These are phyloP conservation scores for Leccinum boreale DNA, from an alignment of 768 basidiomycete genomes.

Conservation along the genomic window DNA sequence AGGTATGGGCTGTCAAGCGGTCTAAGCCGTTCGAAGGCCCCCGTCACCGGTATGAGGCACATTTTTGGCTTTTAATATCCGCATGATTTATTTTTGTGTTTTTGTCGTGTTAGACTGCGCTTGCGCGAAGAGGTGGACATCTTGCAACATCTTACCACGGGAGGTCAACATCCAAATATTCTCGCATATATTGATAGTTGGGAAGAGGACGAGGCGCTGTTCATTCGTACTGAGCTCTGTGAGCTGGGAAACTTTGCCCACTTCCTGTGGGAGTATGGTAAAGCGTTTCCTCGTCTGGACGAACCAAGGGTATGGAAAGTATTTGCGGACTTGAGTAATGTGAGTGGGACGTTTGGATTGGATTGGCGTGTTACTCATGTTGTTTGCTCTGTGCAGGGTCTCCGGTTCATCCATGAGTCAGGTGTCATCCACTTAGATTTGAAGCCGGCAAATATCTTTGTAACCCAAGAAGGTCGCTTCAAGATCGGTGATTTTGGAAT, in stretches of 20 bases:
- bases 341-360: constrained; percentile 44
- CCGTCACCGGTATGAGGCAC: constrained; percentile 72
- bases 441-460: constrained; percentile 96
- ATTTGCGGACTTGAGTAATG: constrained; percentile 82
- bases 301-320: constrained; percentile 97
- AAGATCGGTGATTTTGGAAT: constrained; percentile 99
- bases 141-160: constrained; percentile 64
- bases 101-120: constrained; percentile 52
- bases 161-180: constrained; percentile 67
- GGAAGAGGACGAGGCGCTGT: constrained; percentile 88
- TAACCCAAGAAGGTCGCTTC: constrained; percentile 82
- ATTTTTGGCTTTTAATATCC: constrained; percentile 10
- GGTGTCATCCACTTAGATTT: constrained; percentile 93
- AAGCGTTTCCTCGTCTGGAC: constrained; percentile 77
- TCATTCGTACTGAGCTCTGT: constrained; percentile 93
- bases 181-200: constrained; percentile 90
- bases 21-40: constrained; percentile 90
- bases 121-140: constrained; percentile 94
- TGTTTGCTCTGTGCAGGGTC: constrained; percentile 49
- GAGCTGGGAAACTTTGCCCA: constrained; percentile 86
- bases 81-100: constrained; percentile 18
- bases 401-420: constrained; percentile 84
- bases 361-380: constrained; percentile 23
- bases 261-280: constrained; percentile 91
- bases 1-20: constrained; percentile 87